These are phyloP conservation scores for Eucalyptus victrix DNA, from an alignment of 345 rosid genomes.

Conservation along the genomic window DNA sequence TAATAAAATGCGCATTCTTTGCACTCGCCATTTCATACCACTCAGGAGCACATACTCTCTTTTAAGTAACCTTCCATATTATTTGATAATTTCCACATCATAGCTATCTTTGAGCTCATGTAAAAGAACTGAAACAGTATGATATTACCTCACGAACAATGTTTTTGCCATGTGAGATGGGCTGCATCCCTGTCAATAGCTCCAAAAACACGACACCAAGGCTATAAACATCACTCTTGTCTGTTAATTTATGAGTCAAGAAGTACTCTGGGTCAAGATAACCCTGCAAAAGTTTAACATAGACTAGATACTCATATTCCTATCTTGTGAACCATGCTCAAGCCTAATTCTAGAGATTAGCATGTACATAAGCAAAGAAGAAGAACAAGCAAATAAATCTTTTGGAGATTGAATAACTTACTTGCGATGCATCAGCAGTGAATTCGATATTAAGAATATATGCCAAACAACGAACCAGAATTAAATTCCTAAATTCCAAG, in stretches of 20 bases:
- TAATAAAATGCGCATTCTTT: background rate
- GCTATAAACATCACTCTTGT: slow-evolving; percentile 96
- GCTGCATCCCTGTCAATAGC: slow-evolving; percentile 90
- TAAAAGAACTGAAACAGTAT: background rate
- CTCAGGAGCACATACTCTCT: background rate
- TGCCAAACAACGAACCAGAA: background rate
- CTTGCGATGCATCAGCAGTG: background rate
- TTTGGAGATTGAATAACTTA: background rate
- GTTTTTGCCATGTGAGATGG: slow-evolving; percentile 91
- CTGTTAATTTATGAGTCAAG: slow-evolving; percentile 85
- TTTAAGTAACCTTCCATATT: background rate
- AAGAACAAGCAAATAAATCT: background rate
- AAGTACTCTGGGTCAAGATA: slow-evolving; percentile 97
- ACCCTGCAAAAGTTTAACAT: slow-evolving; percentile 46
- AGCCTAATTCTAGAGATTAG: background rate
- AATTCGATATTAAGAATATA: background rate
- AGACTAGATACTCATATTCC: background rate
- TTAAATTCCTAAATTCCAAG: background rate
- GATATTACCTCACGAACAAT: slow-evolving; percentile 77
- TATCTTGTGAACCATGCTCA: background rate
- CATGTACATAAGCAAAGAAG: background rate
- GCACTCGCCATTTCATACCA: background rate
- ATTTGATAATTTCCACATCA: background rate
- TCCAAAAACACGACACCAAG: slow-evolving; percentile 90
- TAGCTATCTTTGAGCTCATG: background rate